Evolutionary conservation across 2,329 filamentous ascomycete species (phyloP).

Genomic region (Aureobasidium mangrovei): DNA sequence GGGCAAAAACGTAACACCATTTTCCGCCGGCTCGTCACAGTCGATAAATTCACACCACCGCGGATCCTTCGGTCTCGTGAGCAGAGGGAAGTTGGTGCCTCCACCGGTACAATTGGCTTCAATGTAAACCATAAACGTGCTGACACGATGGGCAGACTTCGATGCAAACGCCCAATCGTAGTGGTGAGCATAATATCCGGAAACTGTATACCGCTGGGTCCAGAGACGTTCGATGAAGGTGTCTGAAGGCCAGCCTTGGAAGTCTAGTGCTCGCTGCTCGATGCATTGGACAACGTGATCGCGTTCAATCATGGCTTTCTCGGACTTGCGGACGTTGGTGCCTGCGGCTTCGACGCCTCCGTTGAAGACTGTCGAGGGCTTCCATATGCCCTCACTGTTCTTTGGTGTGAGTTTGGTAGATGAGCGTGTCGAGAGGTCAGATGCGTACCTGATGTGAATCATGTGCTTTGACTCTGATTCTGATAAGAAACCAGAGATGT

Average conservation of each 20-base stretch:
- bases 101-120: slow-evolving; percentile 46
- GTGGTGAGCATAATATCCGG: slow-evolving; percentile 51
- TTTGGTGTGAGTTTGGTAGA: too few species aligned
- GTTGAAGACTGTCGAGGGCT: slow-evolving; percentile 47
- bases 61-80: slow-evolving; percentile 35
- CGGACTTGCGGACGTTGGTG: slow-evolving; percentile 43
- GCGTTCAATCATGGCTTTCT: slow-evolving; percentile 40
- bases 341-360: slow-evolving; percentile 40
- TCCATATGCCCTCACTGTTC: slow-evolving; percentile 38
- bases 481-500: slow-evolving; percentile 49
- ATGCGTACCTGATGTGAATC: slow-evolving; percentile 42
- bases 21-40: slow-evolving; percentile 31
- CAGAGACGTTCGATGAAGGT: slow-evolving; percentile 53
- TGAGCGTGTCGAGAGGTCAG: not conserved
- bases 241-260: slow-evolving; percentile 52
- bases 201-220: slow-evolving; percentile 50
- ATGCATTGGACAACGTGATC: slow-evolving; percentile 47
- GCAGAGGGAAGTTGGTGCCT: slow-evolving; percentile 51
- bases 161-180: slow-evolving; percentile 47
- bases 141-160: slow-evolving; percentile 33
- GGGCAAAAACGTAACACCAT: slow-evolving; percentile 50
- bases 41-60: slow-evolving; percentile 52
- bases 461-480: slow-evolving; percentile 42
- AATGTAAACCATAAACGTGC: slow-evolving; percentile 56
- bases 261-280: slow-evolving; percentile 47